Evolutionary conservation across 345 rosid species (phyloP).

Genomic region (Firmiana major): DNA sequence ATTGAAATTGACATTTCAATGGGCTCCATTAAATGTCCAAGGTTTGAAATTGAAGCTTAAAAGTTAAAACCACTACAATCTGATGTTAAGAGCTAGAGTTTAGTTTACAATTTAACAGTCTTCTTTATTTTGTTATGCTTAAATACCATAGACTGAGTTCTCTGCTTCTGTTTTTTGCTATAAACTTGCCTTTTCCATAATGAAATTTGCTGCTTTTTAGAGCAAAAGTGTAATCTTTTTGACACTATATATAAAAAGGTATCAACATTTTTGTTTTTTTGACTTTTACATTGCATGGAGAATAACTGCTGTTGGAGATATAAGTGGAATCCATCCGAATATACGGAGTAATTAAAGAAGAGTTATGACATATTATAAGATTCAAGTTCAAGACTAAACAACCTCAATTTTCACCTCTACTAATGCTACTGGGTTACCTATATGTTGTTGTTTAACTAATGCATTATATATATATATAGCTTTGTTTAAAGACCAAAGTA

Average conservation of each 20-base stretch:
- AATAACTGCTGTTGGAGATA: not conserved
- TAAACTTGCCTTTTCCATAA: not conserved
- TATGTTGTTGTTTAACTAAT: too few relatives aligned
- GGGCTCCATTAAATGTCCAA: conserved; percentile 60
- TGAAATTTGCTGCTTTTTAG: conserved; percentile 12
- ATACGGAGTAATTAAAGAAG: too few relatives aligned
- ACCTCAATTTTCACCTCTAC: too few relatives aligned
- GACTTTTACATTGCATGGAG: too few relatives aligned
- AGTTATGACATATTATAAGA: too few relatives aligned
- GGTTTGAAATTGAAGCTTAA: conserved; percentile 29
- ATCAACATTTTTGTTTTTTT: conserved; percentile 6
- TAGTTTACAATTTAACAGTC: not conserved
- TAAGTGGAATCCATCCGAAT: too few relatives aligned
- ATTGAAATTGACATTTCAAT: conserved; percentile 78
- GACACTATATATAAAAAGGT: not conserved
- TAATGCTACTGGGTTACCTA: too few relatives aligned
- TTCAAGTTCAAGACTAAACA: too few relatives aligned
- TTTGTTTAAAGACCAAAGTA: too few relatives aligned
- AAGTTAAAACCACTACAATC: not conserved
- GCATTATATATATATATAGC: too few relatives aligned
- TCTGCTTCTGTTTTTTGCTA: too few relatives aligned
- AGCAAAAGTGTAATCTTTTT: conserved; percentile 5
- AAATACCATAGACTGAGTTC: not conserved
- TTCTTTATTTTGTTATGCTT: not conserved
- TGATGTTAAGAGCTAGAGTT: not conserved